phyloP scores from a whole-genome alignment of 1,284 basidiomycete genomes.

The Leccinum cinnamomeum region DNA sequence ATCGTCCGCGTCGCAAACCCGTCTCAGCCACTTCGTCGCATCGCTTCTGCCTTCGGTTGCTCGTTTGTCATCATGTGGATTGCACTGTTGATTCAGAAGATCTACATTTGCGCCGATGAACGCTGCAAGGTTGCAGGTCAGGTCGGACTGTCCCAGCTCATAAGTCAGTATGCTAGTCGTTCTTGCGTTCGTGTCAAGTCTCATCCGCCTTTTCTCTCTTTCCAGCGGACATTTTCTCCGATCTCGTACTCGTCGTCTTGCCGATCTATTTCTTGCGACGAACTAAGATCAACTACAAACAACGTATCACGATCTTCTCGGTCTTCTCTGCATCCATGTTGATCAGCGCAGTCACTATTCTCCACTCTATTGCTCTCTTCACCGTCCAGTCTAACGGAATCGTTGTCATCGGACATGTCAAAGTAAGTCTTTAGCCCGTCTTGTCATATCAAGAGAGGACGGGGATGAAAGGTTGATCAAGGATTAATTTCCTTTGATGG shows the following conservation, averaged over 20 bases:
- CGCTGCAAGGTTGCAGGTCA: constrained; percentile 7
- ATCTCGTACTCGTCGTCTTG: constrained; percentile 23
- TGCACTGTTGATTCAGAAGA: constrained; percentile 19
- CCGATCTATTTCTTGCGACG: constrained; percentile 19
- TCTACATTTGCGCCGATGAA: constrained; percentile 9
- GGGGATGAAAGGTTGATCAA: background rate
- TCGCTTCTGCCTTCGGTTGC: constrained; percentile 9
- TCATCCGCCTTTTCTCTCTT: background rate
- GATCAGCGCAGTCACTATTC: constrained; percentile 22
- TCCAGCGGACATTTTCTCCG: constrained; percentile 28
- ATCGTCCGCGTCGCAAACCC: too few relatives aligned
- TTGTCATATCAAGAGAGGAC: background rate
- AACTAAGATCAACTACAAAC: constrained; percentile 11
- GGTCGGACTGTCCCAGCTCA: constrained; percentile 19
- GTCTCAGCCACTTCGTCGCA: constrained; percentile 2
- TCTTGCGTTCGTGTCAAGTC: background rate
- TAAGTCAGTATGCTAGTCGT: constrained; percentile 19
- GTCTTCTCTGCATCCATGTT: constrained; percentile 22
- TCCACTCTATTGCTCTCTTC: constrained; percentile 17
- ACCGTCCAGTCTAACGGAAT: background rate
- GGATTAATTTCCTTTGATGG: background rate
- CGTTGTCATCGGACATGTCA: constrained; percentile 24
- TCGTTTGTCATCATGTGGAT: constrained; percentile 29
- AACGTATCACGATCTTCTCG: constrained; percentile 21
- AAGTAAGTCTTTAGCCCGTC: constrained; percentile 14